phyloP scores from a whole-genome alignment of 1,284 basidiomycete species.

The Apiotrichum veenhuisii region DNA sequence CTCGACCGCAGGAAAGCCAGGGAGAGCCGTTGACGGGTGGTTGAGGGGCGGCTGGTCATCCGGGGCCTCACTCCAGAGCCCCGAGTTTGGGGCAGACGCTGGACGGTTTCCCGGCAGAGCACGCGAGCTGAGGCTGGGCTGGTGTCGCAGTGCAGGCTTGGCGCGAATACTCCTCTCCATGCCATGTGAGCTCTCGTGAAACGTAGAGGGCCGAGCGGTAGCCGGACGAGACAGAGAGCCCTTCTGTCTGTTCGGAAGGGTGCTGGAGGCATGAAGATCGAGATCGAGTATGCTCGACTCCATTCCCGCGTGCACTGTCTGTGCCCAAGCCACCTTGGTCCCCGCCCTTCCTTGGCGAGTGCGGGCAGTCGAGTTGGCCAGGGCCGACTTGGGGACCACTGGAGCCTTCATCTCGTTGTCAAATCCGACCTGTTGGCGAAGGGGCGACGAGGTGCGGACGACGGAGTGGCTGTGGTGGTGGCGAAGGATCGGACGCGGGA shows the following conservation, averaged over 20 bases:
- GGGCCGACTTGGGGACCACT: background rate
- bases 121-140: background rate
- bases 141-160: background rate
- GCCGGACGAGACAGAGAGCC: background rate
- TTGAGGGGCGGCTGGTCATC: background rate
- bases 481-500: conserved; percentile 8
- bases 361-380: background rate
- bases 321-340: conserved; percentile 7
- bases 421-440: conserved; percentile 14
- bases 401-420: background rate
- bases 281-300: background rate
- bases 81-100: background rate
- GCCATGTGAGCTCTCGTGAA: background rate
- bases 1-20: conserved; percentile 11
- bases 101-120: background rate
- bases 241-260: background rate
- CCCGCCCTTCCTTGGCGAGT: background rate
- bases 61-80: background rate
- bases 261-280: background rate
- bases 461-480: conserved; percentile 5
- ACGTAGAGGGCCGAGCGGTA: background rate
- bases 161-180: background rate
- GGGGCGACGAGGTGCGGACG: conserved; percentile 13
- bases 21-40: conserved; percentile 14
- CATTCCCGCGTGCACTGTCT: conserved; percentile 5